Base-by-base conservation (phyloP, 108 stramenopile genomes). In the Aurantiochytrium sp. region DNA sequence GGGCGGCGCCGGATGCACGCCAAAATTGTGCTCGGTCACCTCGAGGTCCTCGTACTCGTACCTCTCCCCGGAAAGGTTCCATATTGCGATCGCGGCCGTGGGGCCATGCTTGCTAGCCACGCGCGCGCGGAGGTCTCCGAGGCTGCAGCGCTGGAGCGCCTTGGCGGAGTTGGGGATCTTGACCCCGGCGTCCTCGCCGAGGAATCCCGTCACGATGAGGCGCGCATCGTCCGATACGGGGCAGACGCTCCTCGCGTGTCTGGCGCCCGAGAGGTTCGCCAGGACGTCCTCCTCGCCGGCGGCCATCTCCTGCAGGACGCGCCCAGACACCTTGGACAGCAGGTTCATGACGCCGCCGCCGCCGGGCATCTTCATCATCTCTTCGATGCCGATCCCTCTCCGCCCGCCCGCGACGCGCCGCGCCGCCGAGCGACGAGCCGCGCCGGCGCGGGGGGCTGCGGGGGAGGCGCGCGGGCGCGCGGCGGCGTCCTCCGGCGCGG, bases 41-140 rank as follows among this genome's bases (percentile, higher is more conserved):
- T 81, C 42, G 30, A 21, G 10, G 45, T 81, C 73, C 24, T 5
- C 39, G 24, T 81, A 81, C 24, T 81, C 73, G 2, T 81, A 81
- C 42, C 73, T 41, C 73, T 81, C 73, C 73, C 73, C 73, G 73
- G 73, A 81, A 41, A 81, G 73, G 32, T 81, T 81, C 73, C 73
- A 81, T 0, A 81, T 30, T 30, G 30, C 32, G 6, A 81, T n/a
- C 1, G 39, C 6, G n/a, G 73, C 17, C 30, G 21, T 24, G 45
- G 73, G 73, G 6, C 73, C 73, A 24, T 81, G 39, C 39, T 17
- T 81, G 24, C 2, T 37, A 27, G 21, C 24, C 50, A 81, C 24
- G 8, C 32, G 39, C 12, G 39, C 39, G n/a, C 12, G 21, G 19
- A 81, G 42, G 8, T 48, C 73, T 21, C 10, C 42, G 19, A 81